Percentiles rank a stretch among this genome's conserved stretches.
These are phyloP conservation scores for Toxicodendron radicans DNA, from an alignment of 345 rosid species.

Conservation along the genomic window DNA sequence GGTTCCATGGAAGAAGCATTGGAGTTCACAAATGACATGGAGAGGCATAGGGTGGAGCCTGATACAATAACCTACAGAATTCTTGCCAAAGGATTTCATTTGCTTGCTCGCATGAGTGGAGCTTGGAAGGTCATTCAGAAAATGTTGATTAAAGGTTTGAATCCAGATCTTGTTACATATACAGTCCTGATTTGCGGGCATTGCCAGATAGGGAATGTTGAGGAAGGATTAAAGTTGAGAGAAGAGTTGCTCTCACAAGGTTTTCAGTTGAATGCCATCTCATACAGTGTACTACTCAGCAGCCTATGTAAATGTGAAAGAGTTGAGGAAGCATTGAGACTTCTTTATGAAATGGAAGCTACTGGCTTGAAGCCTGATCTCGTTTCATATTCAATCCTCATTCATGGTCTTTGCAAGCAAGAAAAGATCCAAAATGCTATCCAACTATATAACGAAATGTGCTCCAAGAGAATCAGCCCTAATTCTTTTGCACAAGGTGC, in stretches of 20 bases:
- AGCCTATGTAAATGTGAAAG: constrained; percentile 66
- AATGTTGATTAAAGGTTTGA: constrained; percentile 49
- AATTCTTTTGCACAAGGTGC: constrained; percentile 45
- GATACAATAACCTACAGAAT: constrained; percentile 69
- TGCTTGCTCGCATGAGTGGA: constrained; percentile 49
- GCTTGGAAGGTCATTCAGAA: constrained; percentile 46
- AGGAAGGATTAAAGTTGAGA: constrained; percentile 53
- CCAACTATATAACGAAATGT: constrained; percentile 52
- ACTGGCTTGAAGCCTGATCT: constrained; percentile 52
- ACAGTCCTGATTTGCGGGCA: constrained; percentile 57
- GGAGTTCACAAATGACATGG: constrained; percentile 55
- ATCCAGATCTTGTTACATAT: constrained; percentile 57
- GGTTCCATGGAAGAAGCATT: constrained; percentile 77
- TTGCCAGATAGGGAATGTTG: constrained; percentile 55
- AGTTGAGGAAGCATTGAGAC: constrained; percentile 47
- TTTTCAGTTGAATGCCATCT: constrained; percentile 42
- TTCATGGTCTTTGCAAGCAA: constrained; percentile 72
- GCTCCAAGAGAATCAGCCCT: constrained; percentile 42
- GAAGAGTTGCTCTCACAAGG: constrained; percentile 60
- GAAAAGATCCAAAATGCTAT: constrained; percentile 59
- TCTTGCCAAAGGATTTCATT: constrained; percentile 61
- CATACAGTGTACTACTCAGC: constrained; percentile 55
- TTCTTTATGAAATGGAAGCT: constrained; percentile 53
- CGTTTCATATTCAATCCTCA: constrained; percentile 64
- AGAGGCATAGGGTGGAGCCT: constrained; percentile 59